Evolutionary conservation across 129 eudicot genomes (phyloP).

Genomic region (Oenanthe sinensis): DNA sequence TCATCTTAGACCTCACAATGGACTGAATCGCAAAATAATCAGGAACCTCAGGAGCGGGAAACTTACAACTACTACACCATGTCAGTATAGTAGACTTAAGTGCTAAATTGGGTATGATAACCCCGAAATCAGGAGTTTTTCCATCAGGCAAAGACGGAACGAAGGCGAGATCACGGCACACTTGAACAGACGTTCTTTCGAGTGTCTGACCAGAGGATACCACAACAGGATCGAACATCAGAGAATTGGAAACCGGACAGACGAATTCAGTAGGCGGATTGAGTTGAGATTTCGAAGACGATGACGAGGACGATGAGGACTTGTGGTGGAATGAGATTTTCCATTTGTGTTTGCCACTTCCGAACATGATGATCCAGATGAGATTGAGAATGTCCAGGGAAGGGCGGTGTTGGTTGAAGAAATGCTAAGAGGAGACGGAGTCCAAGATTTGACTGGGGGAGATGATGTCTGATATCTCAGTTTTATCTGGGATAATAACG

Average conservation of each 20-base stretch:
- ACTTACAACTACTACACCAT: constrained; percentile 51
- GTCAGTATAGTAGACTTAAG: constrained; percentile 49
- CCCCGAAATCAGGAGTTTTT: constrained; percentile 52
- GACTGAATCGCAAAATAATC: constrained; percentile 29
- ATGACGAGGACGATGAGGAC: not conserved
- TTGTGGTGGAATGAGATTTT: not conserved
- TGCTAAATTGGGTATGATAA: constrained; percentile 58
- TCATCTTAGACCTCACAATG: constrained; percentile 20
- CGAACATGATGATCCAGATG: not conserved
- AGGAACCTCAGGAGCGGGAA: constrained; percentile 33
- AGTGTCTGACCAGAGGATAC: constrained; percentile 81
- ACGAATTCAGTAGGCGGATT: constrained; percentile 43
- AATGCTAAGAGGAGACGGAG: no score
- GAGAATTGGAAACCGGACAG: constrained; percentile 58
- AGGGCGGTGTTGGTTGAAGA: no score
- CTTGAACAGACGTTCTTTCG: constrained; percentile 48
- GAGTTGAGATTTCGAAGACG: constrained; percentile 9
- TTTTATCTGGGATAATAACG: no score
- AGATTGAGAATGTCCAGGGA: no score
- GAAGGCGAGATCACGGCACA: constrained; percentile 43
- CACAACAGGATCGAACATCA: constrained; percentile 75
- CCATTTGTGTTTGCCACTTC: not conserved
- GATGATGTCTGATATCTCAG: no score
- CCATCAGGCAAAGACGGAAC: constrained; percentile 55
- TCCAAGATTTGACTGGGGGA: no score